phyloP scores from a whole-genome alignment of 2,329 filamentous ascomycete genomes.

The Aspergillus sp. region DNA sequence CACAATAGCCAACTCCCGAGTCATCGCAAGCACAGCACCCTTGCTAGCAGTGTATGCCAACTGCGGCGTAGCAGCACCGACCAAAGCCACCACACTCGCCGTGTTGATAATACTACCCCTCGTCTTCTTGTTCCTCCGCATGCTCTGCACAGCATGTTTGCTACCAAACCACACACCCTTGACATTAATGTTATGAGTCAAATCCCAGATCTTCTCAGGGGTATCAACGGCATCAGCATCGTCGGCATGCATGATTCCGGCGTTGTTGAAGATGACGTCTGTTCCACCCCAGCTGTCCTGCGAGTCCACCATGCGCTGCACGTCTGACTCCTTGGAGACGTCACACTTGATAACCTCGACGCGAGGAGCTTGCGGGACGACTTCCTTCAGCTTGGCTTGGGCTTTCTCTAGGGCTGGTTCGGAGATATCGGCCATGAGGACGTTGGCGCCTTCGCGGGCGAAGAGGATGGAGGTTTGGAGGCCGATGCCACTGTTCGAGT shows the following conservation, averaged over 20 bases:
- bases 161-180: slow-evolving; percentile 97
- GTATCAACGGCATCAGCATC: slow-evolving; percentile 76
- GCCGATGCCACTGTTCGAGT: slow-evolving; percentile 63
- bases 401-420: slow-evolving; percentile 70
- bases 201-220: slow-evolving; percentile 85
- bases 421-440: slow-evolving; percentile 82
- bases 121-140: slow-evolving; percentile 73
- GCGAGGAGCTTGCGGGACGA: slow-evolving; percentile 49
- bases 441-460: slow-evolving; percentile 75
- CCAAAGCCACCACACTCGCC: slow-evolving; percentile 78
- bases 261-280: slow-evolving; percentile 95
- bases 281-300: slow-evolving; percentile 80
- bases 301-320: slow-evolving; percentile 65
- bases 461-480: slow-evolving; percentile 89
- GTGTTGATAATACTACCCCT: slow-evolving; percentile 85
- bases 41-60: slow-evolving; percentile 91
- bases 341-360: slow-evolving; percentile 42
- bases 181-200: slow-evolving; percentile 91
- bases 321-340: slow-evolving; percentile 76
- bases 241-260: slow-evolving; percentile 87
- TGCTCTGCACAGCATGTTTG: slow-evolving; percentile 80
- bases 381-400: slow-evolving; percentile 64
- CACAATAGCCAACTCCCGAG: slow-evolving; percentile 82
- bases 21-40: slow-evolving; percentile 84
- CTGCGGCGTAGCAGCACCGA: slow-evolving; percentile 81